Conservation (phyloP, 352 stramenopile genomes). For the Phytophthora sansomeana region DNA sequence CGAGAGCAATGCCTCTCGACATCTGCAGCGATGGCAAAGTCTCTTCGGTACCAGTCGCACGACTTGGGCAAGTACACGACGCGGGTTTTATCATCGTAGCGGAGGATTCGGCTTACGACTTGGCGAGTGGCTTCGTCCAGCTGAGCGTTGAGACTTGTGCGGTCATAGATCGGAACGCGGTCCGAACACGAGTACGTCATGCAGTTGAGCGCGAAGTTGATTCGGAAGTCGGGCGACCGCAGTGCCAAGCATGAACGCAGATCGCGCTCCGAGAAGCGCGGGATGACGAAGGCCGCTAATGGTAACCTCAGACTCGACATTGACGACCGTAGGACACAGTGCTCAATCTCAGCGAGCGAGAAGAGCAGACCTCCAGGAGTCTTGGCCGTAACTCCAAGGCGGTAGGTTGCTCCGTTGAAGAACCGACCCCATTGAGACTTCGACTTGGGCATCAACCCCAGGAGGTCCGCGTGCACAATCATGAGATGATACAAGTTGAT, state of each 20-base stretch:
- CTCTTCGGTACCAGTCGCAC: slow-evolving; percentile 64
- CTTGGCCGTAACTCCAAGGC: slow-evolving; percentile 30
- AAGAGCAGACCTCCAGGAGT: slow-evolving; percentile 34
- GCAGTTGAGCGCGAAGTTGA: slow-evolving; percentile 74
- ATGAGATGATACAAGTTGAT: slow-evolving; percentile 71
- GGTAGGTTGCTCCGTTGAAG: slow-evolving; percentile 67
- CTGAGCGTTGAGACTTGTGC: slow-evolving; percentile 51
- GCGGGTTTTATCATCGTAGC: slow-evolving; percentile 55
- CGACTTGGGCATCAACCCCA: slow-evolving; percentile 53
- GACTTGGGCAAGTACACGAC: slow-evolving; percentile 58
- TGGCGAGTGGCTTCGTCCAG: slow-evolving; percentile 45
- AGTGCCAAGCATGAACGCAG: slow-evolving; percentile 35
- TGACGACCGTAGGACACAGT: slow-evolving; percentile 54
- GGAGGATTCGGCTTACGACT: slow-evolving; percentile 44
- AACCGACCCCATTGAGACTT: slow-evolving; percentile 65
- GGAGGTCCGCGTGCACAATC: slow-evolving; percentile 50
- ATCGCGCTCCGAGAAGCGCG: slow-evolving; percentile 36
- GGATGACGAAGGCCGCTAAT: slow-evolving; percentile 58
- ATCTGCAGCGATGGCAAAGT: slow-evolving; percentile 42
- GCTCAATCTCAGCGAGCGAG: slow-evolving; percentile 67
- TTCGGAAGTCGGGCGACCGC: slow-evolving; percentile 45
- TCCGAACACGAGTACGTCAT: slow-evolving; percentile 59
- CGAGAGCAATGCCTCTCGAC: not conserved
- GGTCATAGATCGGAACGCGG: slow-evolving; percentile 51
- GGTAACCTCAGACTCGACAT: slow-evolving; percentile 48